Conservation (phyloP, 441 rosid species). For the Adansonia madagascariensis region DNA sequence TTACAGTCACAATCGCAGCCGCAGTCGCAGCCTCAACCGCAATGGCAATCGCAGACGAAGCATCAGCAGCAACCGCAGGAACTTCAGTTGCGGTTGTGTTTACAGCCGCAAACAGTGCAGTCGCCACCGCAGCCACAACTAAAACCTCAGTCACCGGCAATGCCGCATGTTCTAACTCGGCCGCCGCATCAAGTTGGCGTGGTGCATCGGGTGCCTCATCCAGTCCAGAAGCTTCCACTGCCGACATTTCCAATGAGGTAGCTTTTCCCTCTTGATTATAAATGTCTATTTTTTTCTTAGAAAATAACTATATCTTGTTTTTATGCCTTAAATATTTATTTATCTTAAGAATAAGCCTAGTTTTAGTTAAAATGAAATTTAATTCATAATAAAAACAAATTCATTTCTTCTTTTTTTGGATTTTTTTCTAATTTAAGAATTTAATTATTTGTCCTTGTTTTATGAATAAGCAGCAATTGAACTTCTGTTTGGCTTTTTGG, state of each 20-base stretch:
- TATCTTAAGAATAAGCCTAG: neutral
- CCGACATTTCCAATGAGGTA: constrained; percentile 39
- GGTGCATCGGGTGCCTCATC: constrained; percentile 46
- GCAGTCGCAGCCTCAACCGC: constrained; percentile 30
- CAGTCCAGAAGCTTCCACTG: constrained; percentile 43
- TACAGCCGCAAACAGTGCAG: constrained; percentile 22
- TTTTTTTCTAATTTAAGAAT: neutral
- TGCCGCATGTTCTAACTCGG: constrained; percentile 33
- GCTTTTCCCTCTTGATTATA: constrained; percentile 16
- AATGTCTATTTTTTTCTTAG: neutral
- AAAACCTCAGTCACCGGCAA: constrained; percentile 24
- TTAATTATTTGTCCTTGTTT: neutral
- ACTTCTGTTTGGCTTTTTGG: constrained; percentile 11
- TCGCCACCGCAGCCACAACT: constrained; percentile 25
- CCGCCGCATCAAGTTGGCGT: constrained; percentile 26
- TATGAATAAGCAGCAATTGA: neutral
- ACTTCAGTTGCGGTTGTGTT: constrained; percentile 12
- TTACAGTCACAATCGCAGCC: neutral
- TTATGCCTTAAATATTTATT: constrained; percentile 2
- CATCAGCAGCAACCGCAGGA: constrained; percentile 40
- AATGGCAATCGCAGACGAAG: constrained; percentile 29
- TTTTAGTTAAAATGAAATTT: neutral
- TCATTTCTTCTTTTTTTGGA: neutral
- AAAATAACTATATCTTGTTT: neutral
- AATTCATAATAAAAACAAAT: neutral